Base-by-base conservation (phyloP, 139 green algal species). In the Coelastrella sp. region DNA sequence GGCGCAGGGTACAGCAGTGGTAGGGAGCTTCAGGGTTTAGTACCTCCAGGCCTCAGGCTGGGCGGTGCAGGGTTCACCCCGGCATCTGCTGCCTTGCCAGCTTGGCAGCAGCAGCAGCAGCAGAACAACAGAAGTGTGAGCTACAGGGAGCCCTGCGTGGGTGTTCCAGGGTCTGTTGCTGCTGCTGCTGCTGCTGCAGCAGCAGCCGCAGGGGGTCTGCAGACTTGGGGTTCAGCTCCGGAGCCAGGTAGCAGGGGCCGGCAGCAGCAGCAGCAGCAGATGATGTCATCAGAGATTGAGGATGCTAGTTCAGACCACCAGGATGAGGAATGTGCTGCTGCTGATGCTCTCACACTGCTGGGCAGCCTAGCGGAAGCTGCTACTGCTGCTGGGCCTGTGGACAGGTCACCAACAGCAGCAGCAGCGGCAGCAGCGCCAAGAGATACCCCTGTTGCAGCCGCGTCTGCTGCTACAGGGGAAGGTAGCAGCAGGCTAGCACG, bases 291-390 rank as follows among this genome's bases (percentile, higher is more conserved):
- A 35, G 27, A 8, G 27, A 24, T 79, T 79, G 82, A 87, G 56
- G 82, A 87, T 78, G 82, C 65, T 35, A 65, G 82, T 7, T 87
- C 82, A 15, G 82, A 87, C 20, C 65, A 87, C 24, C 74, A 56
- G 63, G 82, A 68, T 57, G 82, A 87, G 27, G 82, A 87, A 27
- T 87, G 82, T 68, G 82, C 82, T 27, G 82, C 82, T 22, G 82
- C 82, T 22, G 82, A 87, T 78, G 82, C 82, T 8, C 65, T 82
- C 20, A 82, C 70, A 12, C 84, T 72, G 84, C 84, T 82, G 5
- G 60, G 70, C 56, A 73, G 81, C 19, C 65, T 80, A 7, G 68
- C 66, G 4, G 63, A 74, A 8, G n/a, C 56, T 57, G 56, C 49
- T 68, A 76, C 9, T n/a, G 19, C 82, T 61, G 61, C 12, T 58